These are phyloP conservation scores for Leptographium flavum DNA, from an alignment of 2,329 filamentous ascomycete genomes.

Conservation along the genomic window DNA sequence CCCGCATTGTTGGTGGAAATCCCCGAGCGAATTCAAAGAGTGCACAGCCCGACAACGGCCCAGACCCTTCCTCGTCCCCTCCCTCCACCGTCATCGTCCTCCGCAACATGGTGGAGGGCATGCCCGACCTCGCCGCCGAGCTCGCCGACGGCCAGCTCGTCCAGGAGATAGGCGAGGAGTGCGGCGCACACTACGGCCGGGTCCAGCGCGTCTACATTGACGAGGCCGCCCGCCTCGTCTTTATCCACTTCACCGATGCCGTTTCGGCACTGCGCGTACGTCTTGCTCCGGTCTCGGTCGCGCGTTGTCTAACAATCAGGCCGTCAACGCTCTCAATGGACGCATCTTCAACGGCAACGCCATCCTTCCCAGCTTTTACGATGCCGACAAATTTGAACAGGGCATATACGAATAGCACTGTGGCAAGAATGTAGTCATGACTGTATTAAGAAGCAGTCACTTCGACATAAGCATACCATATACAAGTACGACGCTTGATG, in stretches of 20 bases:
- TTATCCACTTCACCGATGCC: slow-evolving; percentile 82
- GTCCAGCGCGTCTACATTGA: slow-evolving; percentile 71
- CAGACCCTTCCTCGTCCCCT: not conserved
- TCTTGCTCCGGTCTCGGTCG: slow-evolving; percentile 10
- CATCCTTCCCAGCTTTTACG: slow-evolving; percentile 72
- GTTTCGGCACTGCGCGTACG: slow-evolving; percentile 72
- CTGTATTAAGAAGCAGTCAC: no score
- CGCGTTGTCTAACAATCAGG: slow-evolving; percentile 30
- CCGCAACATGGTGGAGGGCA: slow-evolving; percentile 70
- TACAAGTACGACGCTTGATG: not conserved
- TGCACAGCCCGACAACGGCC: not conserved
- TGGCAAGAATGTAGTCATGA: no score
- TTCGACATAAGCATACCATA: not conserved
- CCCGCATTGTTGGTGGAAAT: slow-evolving; percentile 64
- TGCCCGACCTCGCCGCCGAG: slow-evolving; percentile 64
- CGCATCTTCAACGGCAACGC: slow-evolving; percentile 77
- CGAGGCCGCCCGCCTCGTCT: slow-evolving; percentile 52
- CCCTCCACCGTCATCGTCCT: slow-evolving; percentile 69
- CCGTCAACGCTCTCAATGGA: slow-evolving; percentile 79
- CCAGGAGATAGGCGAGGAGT: slow-evolving; percentile 93
- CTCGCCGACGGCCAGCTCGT: slow-evolving; percentile 55
- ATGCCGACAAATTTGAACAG: slow-evolving; percentile 66
- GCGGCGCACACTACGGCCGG: slow-evolving; percentile 64
- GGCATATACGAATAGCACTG: slow-evolving; percentile 23
- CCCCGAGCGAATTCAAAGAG: no score